A percentile compares a stretch with the other conserved stretches of the same genome.
Conservation (phyloP, 129 eudicot species). For the Flaveria ramosissima region DNA sequence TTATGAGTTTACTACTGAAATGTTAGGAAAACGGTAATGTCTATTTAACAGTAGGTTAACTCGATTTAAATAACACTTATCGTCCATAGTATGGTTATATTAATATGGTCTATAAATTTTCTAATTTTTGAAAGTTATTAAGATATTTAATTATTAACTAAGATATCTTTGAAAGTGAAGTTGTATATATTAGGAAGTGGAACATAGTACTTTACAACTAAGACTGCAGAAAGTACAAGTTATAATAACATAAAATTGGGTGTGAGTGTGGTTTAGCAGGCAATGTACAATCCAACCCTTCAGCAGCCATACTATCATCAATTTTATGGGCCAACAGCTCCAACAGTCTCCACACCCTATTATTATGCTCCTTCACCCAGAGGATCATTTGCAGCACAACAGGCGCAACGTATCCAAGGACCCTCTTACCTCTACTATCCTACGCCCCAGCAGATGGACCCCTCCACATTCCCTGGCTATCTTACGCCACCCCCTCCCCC, state of each 20-base stretch:
- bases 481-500: slow-evolving; percentile 43
- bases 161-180: neutral
- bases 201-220: slow-evolving; percentile 12
- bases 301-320: slow-evolving; percentile 68
- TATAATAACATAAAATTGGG: slow-evolving; percentile 28
- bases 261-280: slow-evolving; percentile 44
- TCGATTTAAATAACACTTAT: no score
- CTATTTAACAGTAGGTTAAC: no score
- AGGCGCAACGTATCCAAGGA: slow-evolving; percentile 65
- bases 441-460: slow-evolving; percentile 47
- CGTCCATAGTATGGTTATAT: neutral
- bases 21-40: no score
- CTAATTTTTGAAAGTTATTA: neutral
- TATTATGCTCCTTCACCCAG: slow-evolving; percentile 72
- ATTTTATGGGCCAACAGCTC: slow-evolving; percentile 59
- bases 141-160: neutral
- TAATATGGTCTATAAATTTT: neutral
- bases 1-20: no score
- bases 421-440: slow-evolving; percentile 85
- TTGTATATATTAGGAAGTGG: slow-evolving; percentile 1
- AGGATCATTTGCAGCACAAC: slow-evolving; percentile 50
- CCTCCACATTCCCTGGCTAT: slow-evolving; percentile 41
- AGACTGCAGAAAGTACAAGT: slow-evolving; percentile 29
- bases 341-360: slow-evolving; percentile 64
- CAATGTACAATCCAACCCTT: slow-evolving; percentile 60